Percentiles rank a stretch among this genome's conserved stretches.
Evolutionary conservation across 148 eudicot genomes (phyloP).

Genomic region (Pouteria glomerata): DNA sequence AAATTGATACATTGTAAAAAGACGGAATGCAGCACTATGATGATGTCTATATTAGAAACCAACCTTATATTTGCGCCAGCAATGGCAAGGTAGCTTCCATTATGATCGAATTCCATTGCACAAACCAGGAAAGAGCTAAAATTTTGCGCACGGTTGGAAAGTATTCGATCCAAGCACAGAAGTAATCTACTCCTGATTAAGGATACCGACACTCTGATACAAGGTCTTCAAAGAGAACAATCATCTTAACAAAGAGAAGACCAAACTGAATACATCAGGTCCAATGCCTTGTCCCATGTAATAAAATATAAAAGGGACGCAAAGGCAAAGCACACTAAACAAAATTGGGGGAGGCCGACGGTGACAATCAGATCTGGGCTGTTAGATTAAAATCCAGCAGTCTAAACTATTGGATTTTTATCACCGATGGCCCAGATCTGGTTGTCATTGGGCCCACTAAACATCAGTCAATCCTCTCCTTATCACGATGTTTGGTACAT

Average conservation of each 20-base stretch:
- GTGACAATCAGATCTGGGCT: too few relatives aligned
- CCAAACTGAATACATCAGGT: not conserved
- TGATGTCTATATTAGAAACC: constrained; percentile 7
- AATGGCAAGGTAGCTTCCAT: constrained; percentile 88
- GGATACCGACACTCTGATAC: not conserved
- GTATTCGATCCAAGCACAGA: not conserved
- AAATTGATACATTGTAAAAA: not conserved
- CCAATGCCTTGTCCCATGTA: not conserved
- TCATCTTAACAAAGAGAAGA: not conserved
- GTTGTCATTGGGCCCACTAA: too few relatives aligned
- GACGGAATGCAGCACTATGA: not conserved
- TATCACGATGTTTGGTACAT: too few relatives aligned
- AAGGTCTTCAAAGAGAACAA: not conserved
- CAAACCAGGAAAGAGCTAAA: constrained; percentile 4
- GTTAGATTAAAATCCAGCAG: too few relatives aligned
- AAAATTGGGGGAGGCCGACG: too few relatives aligned
- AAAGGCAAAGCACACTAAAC: not conserved
- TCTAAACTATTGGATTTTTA: too few relatives aligned
- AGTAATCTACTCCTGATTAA: not conserved
- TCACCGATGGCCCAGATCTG: too few relatives aligned
- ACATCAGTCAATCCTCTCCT: too few relatives aligned
- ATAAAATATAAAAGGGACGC: not conserved
- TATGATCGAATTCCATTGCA: constrained; percentile 94
- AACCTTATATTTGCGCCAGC: constrained; percentile 91
- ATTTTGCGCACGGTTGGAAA: not conserved